Base-by-base conservation (phyloP, 257 asterid species). In the Solanum neorickii region DNA sequence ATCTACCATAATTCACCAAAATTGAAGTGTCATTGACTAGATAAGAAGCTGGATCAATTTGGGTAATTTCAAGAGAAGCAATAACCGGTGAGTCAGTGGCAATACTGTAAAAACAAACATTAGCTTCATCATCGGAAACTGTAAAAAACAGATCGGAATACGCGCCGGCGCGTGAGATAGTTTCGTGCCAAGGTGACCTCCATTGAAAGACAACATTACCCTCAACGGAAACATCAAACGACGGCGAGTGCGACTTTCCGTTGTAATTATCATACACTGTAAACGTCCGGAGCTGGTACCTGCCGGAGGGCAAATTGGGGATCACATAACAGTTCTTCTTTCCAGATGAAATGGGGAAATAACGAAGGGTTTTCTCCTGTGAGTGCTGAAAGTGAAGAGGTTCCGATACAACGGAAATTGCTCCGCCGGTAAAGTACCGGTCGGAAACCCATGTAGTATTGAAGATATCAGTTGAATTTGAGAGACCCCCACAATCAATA, bases 11-110 rank as follows among this genome's bases (percentile, higher is more conserved):
- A 77, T 96, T 96, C 6, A 97, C 97, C 83, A 97, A 84, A 62
- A 88, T 88, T 42, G 27, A 69, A 4, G 84, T 73, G 56, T 87
- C 89, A 23, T 89, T 78, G 77, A 91, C 90, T 16, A 90, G 70
- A 87, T 97, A 97, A 41, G 98, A 93, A 8, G 86, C 82, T 13
- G 92, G 82, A 80, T 94, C 96, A 52, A 94, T 91, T 80, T 92
- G 92, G 5, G 87, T 87, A 39, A 97, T 83, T 84, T 96, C 95
- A 20, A 97, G 15, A 1, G 99, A 95, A 9, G 94, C 97, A 12
- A 96, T 92, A 8, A 96, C 93, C 20, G 99, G 98, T 7, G 99
- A 91, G 89, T 97, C 99, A 12, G 99, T 97, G 70, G 99, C 99
- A 83, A 97, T 93, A 89, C 99, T 96, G 93, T 96, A 97, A 83